These are phyloP conservation scores for Suillus discolor DNA, from an alignment of 768 basidiomycete species.

Conservation along the genomic window DNA sequence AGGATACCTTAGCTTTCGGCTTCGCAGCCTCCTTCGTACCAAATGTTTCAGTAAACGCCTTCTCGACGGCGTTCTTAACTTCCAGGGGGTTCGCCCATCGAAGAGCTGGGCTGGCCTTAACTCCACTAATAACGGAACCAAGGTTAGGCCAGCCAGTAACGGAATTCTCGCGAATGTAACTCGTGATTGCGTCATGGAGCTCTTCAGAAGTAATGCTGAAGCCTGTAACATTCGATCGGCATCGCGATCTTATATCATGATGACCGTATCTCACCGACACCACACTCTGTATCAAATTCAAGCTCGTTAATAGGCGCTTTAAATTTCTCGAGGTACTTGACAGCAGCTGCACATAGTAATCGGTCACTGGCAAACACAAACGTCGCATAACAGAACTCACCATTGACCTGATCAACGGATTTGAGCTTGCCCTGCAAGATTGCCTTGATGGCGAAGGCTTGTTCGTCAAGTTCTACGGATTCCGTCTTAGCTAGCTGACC, in stretches of 20 bases:
- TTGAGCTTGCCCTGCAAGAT: conserved; percentile 77
- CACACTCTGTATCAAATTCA: conserved; percentile 79
- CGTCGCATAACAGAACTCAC: conserved; percentile 44
- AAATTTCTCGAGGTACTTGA: conserved; percentile 71
- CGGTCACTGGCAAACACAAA: conserved; percentile 2
- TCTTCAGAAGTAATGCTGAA: conserved; percentile 75
- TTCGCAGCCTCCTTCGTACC: conserved; percentile 72
- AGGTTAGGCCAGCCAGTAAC: conserved; percentile 77
- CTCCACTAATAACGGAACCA: conserved; percentile 61
- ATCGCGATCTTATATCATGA: conserved; percentile 9
- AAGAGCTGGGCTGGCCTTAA: conserved; percentile 62
- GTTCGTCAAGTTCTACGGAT: conserved; percentile 51
- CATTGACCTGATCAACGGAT: conserved; percentile 83
- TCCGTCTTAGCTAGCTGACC: conserved; percentile 58
- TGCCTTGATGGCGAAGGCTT: conserved; percentile 62
- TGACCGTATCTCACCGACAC: conserved; percentile 68
- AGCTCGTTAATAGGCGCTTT: conserved; percentile 60
- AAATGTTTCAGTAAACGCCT: conserved; percentile 64
- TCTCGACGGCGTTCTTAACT: conserved; percentile 80
- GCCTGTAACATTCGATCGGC: conserved; percentile 46
- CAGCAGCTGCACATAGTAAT: conserved; percentile 40
- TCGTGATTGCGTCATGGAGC: conserved; percentile 54
- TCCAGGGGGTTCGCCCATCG: conserved; percentile 87
- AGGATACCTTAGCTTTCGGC: conserved; percentile 63
- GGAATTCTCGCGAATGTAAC: conserved; percentile 57